Evolutionary conservation across 805 yeast genomes (phyloP), one percentile per base, ranked within the genome.

Genomic region (Lachancea thermotolerans): DNA sequence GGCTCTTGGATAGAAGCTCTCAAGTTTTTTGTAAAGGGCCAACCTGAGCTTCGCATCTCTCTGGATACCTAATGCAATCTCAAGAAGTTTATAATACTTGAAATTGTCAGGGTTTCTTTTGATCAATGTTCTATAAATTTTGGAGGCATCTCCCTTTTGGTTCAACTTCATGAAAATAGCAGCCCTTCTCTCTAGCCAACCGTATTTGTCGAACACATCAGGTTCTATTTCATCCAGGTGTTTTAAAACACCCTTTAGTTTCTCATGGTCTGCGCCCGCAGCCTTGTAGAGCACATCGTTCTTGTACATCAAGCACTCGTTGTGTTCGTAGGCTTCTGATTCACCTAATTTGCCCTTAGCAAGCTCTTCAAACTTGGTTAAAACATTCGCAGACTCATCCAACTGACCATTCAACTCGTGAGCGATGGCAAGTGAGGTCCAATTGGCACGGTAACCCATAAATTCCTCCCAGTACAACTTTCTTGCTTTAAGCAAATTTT

Each of bases 401-500:
- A 72, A 75, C 57, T 89, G 86, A 21, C 77, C 75, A 60, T 77
- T 78, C 59, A 90, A 70, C 62, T 85, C 86, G 59, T 84, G 87
- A 1, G 97, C 95, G 36, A 88, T 73, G 1, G 95, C 96, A 42
- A 85, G 72, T 0, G 83, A 82, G 1, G 95, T 85, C 96, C 96
- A 90, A 59, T 87, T 85, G 49, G 91, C 89, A 52, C 96, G 76
- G 60, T 79, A 85, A 0, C 95, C 95, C 10, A 93, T 80, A 54
- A 77, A 82, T 21, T 76, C 74, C 55, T 83, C 85, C 64, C 93
- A 73, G 56, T 79, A 81, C 33, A 73, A 71, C 48, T 77, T 79
- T 55, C 97, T 76, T 1, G 91, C 75, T 10, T 68, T 75, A 4
- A 77, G 72, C 49, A 84, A 72, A 18, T 73, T 73, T 54, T 76